Percentiles rank a stretch among this genome's conserved stretches.
Evolutionary conservation across 106 monocot species (phyloP).

Genomic region (Dactylorhiza incarnata): DNA sequence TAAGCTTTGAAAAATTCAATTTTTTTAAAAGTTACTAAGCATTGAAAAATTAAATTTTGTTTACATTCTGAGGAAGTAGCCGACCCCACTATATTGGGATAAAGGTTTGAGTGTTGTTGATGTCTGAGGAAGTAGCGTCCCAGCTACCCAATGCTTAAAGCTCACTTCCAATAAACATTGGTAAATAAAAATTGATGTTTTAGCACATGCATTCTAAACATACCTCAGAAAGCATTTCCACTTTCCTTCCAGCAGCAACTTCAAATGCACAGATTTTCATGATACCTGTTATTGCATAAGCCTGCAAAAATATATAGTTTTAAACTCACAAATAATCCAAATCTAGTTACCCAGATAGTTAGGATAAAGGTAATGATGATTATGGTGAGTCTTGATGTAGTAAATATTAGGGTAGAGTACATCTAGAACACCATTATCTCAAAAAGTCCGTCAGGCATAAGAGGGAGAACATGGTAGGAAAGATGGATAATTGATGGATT

Average conservation of each 20-base stretch:
- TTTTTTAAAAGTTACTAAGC: no score
- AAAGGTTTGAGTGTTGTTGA: no score
- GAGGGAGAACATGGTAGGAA: neutral
- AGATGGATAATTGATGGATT: neutral
- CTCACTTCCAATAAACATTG: neutral
- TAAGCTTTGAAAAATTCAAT: no score
- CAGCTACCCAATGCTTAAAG: no score
- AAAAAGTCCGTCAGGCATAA: neutral
- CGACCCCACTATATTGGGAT: no score
- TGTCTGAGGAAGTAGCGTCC: no score
- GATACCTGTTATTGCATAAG: slow-evolving; percentile 79
- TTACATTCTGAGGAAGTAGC: no score
- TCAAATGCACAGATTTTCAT: slow-evolving; percentile 89
- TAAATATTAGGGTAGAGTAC: neutral
- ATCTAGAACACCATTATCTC: neutral
- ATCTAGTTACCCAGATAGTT: neutral
- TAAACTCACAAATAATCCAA: neutral
- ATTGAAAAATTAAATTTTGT: no score
- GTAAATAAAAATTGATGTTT: slow-evolving; percentile 1
- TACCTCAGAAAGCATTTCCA: slow-evolving; percentile 91
- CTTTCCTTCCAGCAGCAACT: slow-evolving; percentile 77
- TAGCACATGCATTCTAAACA: neutral
- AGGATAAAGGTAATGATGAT: no score
- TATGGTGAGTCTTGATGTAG: no score
- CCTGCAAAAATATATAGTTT: slow-evolving; percentile 30